Percentiles rank a stretch among this genome's conserved stretches.
These are phyloP conservation scores for Vanilla planifolia DNA, from an alignment of 106 monocot genomes.

Conservation along the genomic window DNA sequence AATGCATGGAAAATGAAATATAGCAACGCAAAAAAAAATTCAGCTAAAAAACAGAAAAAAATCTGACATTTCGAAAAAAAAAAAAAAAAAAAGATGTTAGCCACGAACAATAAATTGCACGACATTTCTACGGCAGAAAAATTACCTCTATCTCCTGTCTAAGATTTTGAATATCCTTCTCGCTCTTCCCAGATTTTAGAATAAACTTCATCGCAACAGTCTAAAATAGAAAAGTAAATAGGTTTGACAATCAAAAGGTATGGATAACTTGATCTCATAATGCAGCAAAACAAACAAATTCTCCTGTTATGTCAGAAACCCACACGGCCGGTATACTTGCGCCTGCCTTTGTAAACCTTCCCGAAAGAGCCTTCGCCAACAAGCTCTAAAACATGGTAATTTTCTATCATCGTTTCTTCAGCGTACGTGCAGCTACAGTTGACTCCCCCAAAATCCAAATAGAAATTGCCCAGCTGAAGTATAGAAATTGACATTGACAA, in stretches of 20 bases:
- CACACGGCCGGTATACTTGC: constrained; percentile 80
- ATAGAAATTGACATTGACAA: too few relatives aligned
- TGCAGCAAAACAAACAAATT: neutral
- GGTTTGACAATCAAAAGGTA: neutral
- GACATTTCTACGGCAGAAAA: too few relatives aligned
- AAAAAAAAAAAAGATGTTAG: too few relatives aligned
- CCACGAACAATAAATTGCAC: too few relatives aligned
- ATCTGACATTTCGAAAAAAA: too few relatives aligned
- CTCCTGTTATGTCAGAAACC: neutral
- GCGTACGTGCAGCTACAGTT: too few relatives aligned
- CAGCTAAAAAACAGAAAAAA: too few relatives aligned
- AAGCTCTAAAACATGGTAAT: constrained; percentile 85
- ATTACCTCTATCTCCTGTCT: constrained; percentile 98
- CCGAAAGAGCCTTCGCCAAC: constrained; percentile 95
- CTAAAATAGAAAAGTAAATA: constrained; percentile 27
- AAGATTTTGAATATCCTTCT: constrained; percentile 89
- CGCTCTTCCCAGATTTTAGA: constrained; percentile 91
- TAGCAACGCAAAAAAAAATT: too few relatives aligned
- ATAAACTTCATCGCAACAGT: constrained; percentile 98
- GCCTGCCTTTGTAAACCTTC: constrained; percentile 94
- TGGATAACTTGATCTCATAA: neutral
- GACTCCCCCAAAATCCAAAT: too few relatives aligned
- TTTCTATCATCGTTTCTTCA: constrained; percentile 55
- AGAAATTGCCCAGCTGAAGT: too few relatives aligned
- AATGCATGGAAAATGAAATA: too few relatives aligned